These are phyloP conservation scores for Podospora tetraspora DNA, from an alignment of 495 filamentous ascomycete genomes.

Conservation along the genomic window DNA sequence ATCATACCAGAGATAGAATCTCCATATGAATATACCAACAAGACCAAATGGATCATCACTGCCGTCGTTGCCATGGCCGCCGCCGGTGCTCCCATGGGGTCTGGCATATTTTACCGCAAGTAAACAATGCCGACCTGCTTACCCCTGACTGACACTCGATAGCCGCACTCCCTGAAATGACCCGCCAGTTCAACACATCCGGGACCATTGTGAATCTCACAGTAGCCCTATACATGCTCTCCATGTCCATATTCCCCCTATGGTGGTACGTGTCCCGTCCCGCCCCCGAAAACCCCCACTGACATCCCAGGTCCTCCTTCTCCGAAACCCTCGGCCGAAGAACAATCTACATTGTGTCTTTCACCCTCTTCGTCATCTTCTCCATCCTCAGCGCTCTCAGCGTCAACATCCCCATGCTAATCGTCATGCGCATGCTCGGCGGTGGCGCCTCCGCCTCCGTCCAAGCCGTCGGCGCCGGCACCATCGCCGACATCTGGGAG, in stretches of 20 bases:
- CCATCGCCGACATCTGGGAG: constrained; percentile 91
- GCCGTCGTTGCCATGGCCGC: constrained; percentile 71
- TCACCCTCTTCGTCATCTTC: constrained; percentile 74
- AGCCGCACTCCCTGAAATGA: constrained; percentile 70
- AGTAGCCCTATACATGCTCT: constrained; percentile 80
- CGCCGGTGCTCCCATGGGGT: constrained; percentile 76
- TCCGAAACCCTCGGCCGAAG: constrained; percentile 78
- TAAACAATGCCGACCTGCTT: constrained; percentile 5
- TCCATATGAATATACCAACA: constrained; percentile 64
- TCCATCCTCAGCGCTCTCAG: constrained; percentile 67
- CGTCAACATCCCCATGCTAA: constrained; percentile 74
- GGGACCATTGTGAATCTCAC: constrained; percentile 73
- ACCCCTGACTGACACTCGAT: not conserved
- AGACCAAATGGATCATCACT: constrained; percentile 82
- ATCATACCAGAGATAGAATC: constrained; percentile 78
- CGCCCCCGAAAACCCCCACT: not conserved
- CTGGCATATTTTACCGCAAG: constrained; percentile 78
- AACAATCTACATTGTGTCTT: constrained; percentile 80
- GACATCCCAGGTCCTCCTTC: constrained; percentile 56
- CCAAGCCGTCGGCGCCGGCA: constrained; percentile 88
- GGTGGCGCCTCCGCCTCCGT: constrained; percentile 84
- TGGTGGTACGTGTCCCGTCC: constrained; percentile 64
- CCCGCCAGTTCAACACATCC: constrained; percentile 56
- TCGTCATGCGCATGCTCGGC: constrained; percentile 74
- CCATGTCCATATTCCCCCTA: constrained; percentile 82